phyloP scores from a whole-genome alignment of 139 green algal species.

The Picochlorum sp. region DNA sequence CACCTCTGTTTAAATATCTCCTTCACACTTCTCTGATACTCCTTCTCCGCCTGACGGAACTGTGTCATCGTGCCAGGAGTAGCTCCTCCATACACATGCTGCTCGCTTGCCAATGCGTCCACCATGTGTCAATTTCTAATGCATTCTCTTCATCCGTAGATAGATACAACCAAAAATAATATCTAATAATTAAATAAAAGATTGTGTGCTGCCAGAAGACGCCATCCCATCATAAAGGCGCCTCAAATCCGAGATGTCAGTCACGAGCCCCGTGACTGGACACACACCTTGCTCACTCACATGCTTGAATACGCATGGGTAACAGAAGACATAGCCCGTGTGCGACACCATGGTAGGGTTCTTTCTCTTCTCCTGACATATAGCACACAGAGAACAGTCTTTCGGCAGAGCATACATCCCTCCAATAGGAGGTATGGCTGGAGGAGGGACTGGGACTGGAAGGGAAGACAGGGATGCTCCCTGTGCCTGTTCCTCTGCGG shows the following conservation, averaged over 20 bases:
- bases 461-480: conserved; percentile 24
- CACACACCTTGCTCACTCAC: conserved; percentile 54
- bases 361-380: conserved; percentile 56
- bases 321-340: conserved; percentile 89
- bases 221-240: neutral
- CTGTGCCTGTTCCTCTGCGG: conserved; percentile 60
- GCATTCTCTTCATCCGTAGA: neutral
- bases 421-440: neutral
- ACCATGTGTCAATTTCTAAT: too few relatives aligned
- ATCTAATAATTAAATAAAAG: neutral
- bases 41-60: conserved; percentile 51
- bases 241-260: neutral
- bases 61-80: conserved; percentile 14
- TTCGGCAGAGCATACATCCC: conserved; percentile 15
- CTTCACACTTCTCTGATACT: conserved; percentile 41
- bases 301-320: conserved; percentile 69
- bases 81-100: neutral
- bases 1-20: conserved; percentile 10
- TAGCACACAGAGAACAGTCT: conserved; percentile 57
- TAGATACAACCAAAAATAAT: neutral
- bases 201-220: neutral
- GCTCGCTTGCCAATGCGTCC: too few relatives aligned
- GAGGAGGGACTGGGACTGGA: conserved; percentile 50
- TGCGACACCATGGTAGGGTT: conserved; percentile 71
- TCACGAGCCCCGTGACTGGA: conserved; percentile 53